Evolutionary conservation across 1,139 yeast genomes (phyloP).

Genomic region (Scheffersomyces lignicola): DNA sequence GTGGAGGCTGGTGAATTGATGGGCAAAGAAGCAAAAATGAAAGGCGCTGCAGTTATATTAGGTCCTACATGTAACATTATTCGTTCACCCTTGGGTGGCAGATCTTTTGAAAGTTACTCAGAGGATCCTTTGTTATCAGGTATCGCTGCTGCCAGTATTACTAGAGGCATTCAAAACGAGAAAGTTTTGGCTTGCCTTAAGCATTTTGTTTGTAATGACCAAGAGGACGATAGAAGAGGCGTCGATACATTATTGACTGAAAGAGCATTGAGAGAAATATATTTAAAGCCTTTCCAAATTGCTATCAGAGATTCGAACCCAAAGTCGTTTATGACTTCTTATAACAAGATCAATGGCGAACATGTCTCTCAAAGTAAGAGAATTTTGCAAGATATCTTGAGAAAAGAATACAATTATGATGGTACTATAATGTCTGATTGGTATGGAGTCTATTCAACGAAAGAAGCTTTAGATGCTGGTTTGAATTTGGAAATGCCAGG

Average conservation of each 20-base stretch:
- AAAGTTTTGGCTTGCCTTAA: slow-evolving; percentile 58
- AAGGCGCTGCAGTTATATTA: slow-evolving; percentile 44
- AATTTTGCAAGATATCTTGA: slow-evolving; percentile 44
- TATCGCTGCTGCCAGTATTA: slow-evolving; percentile 45
- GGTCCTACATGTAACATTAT: slow-evolving; percentile 62
- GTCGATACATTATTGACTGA: slow-evolving; percentile 51
- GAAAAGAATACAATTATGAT: slow-evolving; percentile 57
- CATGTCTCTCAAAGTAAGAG: slow-evolving; percentile 50
- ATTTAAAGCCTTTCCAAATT: slow-evolving; percentile 60
- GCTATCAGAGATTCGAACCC: slow-evolving; percentile 55
- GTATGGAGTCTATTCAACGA: slow-evolving; percentile 57
- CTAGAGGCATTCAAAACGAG: slow-evolving; percentile 54
- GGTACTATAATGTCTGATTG: slow-evolving; percentile 64
- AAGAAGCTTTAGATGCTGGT: slow-evolving; percentile 53
- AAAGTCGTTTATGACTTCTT: slow-evolving; percentile 56
- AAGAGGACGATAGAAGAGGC: slow-evolving; percentile 54
- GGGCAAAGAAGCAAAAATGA: slow-evolving; percentile 35
- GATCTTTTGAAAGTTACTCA: slow-evolving; percentile 61
- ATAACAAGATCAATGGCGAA: slow-evolving; percentile 58
- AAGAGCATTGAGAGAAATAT: slow-evolving; percentile 61
- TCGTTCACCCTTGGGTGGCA: slow-evolving; percentile 61
- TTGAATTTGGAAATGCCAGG: slow-evolving; percentile 68
- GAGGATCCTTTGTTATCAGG: slow-evolving; percentile 65
- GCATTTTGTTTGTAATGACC: slow-evolving; percentile 62
- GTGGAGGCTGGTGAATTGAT: slow-evolving; percentile 31